Percentiles rank a stretch among this genome's conserved stretches.
Evolutionary conservation across 208 protist genomes (phyloP).

Genomic region (Leishmania major): DNA sequence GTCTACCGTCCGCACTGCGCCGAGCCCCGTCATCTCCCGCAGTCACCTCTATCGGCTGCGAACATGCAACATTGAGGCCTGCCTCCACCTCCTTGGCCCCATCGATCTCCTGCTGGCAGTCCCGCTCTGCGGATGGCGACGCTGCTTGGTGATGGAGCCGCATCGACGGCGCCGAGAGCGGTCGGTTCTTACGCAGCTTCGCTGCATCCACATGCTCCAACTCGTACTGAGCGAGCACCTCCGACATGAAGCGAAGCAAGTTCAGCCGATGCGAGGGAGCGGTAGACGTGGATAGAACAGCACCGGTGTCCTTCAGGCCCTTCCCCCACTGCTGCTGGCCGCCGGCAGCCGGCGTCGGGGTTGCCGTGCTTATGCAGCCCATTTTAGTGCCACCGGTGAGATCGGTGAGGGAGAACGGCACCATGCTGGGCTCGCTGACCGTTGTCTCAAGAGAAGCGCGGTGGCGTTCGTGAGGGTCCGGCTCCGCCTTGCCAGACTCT

Average conservation of each 20-base stretch:
- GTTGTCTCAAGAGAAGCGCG: slow-evolving; percentile 5
- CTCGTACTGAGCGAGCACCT: slow-evolving; percentile 35
- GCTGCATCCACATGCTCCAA: slow-evolving; percentile 10
- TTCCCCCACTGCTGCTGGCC: background rate
- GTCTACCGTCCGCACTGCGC: background rate
- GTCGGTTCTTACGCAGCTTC: background rate
- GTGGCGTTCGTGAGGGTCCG: background rate
- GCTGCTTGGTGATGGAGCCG: background rate
- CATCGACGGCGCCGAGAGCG: slow-evolving; percentile 24
- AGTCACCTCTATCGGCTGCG: background rate
- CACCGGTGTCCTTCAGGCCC: background rate
- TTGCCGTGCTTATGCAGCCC: background rate
- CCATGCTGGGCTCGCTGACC: slow-evolving; percentile 45
- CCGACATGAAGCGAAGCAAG: slow-evolving; percentile 80
- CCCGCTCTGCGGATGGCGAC: background rate
- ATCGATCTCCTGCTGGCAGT: background rate
- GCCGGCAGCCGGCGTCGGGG: background rate
- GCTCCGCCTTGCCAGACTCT: background rate
- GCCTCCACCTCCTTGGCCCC: background rate
- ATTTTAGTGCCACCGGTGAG: background rate
- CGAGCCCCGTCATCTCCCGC: background rate
- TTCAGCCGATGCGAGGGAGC: slow-evolving; percentile 38
- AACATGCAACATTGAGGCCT: background rate
- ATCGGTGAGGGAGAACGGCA: slow-evolving; percentile 40
- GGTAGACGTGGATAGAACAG: background rate